Evolutionary conservation across 179 eudicot species (phyloP).

Genomic region (Nepenthes alata): DNA sequence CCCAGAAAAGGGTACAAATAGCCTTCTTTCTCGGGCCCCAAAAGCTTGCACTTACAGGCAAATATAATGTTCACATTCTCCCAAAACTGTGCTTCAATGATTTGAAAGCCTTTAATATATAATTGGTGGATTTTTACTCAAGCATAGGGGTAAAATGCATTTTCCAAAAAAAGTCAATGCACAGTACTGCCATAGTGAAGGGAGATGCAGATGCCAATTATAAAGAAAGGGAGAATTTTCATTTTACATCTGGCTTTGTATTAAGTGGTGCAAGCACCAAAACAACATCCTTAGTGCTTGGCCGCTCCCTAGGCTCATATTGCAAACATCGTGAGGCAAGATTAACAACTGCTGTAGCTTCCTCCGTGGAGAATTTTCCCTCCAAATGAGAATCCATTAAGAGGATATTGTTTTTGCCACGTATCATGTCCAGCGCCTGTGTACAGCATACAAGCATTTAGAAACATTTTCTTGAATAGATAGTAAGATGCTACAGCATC

Average conservation of each 20-base stretch:
- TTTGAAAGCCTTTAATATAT: background rate
- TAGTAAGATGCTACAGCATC: constrained; percentile 1
- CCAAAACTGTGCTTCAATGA: background rate
- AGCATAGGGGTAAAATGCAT: too few relatives aligned
- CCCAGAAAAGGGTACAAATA: background rate
- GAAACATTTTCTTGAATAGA: too few relatives aligned
- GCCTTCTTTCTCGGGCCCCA: background rate
- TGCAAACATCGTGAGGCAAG: constrained; percentile 82
- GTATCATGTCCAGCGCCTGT: constrained; percentile 69
- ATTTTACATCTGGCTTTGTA: constrained; percentile 47
- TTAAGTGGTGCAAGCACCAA: constrained; percentile 49
- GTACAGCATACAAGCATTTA: background rate
- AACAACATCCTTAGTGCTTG: constrained; percentile 61
- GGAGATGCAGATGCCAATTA: background rate
- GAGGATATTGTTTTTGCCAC: constrained; percentile 42
- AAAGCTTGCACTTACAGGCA: background rate
- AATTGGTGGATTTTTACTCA: too few relatives aligned
- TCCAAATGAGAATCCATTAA: constrained; percentile 86
- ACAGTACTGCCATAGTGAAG: too few relatives aligned
- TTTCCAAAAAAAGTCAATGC: background rate
- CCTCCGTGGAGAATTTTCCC: constrained; percentile 76
- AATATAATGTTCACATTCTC: background rate
- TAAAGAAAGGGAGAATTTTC: background rate
- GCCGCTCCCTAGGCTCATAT: constrained; percentile 78
- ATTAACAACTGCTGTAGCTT: constrained; percentile 64